phyloP scores from a whole-genome alignment of 2,329 filamentous ascomycete genomes.

The Fusarium bactridioides region DNA sequence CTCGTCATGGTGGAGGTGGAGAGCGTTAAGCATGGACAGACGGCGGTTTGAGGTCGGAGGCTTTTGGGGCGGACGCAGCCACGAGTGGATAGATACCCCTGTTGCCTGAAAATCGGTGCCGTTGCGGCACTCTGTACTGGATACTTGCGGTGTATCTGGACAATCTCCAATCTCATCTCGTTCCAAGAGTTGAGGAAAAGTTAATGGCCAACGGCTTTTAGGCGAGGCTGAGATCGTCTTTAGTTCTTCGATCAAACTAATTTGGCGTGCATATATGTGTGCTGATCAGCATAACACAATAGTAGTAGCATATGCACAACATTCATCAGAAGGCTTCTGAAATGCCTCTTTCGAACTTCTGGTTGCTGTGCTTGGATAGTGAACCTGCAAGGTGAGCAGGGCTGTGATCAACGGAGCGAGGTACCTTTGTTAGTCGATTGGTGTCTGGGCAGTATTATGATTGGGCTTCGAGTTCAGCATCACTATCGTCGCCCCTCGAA shows the following conservation, averaged over 20 bases:
- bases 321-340: constrained; percentile 18
- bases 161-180: neutral
- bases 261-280: constrained; percentile 25
- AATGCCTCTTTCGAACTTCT: neutral
- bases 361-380: constrained; percentile 8
- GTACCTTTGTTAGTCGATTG: constrained; percentile 38
- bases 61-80: constrained; percentile 42
- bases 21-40: constrained; percentile 37
- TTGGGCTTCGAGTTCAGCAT: constrained; percentile 30
- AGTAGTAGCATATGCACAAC: constrained; percentile 35
- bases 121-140: constrained; percentile 32
- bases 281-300: constrained; percentile 15
- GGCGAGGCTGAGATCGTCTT: constrained; percentile 41
- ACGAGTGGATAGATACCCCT: constrained; percentile 37
- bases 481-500: constrained; percentile 24
- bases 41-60: constrained; percentile 41
- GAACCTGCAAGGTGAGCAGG: constrained; percentile 28
- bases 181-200: neutral
- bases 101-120: constrained; percentile 12
- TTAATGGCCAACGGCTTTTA: constrained; percentile 18
- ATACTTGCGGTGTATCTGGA: constrained; percentile 21
- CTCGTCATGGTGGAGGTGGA: constrained; percentile 32
- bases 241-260: constrained; percentile 18
- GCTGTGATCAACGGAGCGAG: constrained; percentile 20
- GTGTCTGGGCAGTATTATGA: constrained; percentile 37